Percentiles rank a stretch among this genome's conserved stretches.
These are phyloP conservation scores for Durotheca rogersii DNA, from an alignment of 495 filamentous ascomycete genomes.

Conservation along the genomic window DNA sequence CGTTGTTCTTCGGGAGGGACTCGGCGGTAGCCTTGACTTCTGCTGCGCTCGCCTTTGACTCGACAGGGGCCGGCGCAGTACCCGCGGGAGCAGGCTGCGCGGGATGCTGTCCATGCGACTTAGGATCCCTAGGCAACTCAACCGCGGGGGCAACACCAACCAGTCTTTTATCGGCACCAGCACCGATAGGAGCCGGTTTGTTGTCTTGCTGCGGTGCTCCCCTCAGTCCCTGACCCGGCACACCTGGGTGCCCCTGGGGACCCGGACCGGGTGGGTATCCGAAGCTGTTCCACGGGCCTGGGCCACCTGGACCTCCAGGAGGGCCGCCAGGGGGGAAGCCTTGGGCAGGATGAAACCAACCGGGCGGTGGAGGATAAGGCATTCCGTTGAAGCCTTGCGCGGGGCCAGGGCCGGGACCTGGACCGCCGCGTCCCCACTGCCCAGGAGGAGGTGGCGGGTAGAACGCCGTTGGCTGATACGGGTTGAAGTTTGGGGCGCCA, in stretches of 20 bases:
- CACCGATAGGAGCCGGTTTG: slow-evolving; percentile 58
- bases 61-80: slow-evolving; percentile 51
- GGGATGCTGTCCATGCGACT: slow-evolving; percentile 40
- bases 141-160: slow-evolving; percentile 38
- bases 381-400: slow-evolving; percentile 45
- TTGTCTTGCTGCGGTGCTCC: slow-evolving; percentile 38
- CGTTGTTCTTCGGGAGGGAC: slow-evolving; percentile 35
- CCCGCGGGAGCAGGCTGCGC: slow-evolving; percentile 31
- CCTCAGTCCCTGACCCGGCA: slow-evolving; percentile 41
- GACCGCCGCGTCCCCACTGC: slow-evolving; percentile 60
- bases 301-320: slow-evolving; percentile 52
- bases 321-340: slow-evolving; percentile 66
- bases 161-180: slow-evolving; percentile 50
- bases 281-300: slow-evolving; percentile 59
- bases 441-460: slow-evolving; percentile 54
- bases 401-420: slow-evolving; percentile 38
- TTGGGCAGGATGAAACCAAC: slow-evolving; percentile 83
- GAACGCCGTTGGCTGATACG: slow-evolving; percentile 43
- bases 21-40: slow-evolving; percentile 56
- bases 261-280: slow-evolving; percentile 51
- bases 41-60: slow-evolving; percentile 63
- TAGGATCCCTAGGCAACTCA: slow-evolving; percentile 42
- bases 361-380: slow-evolving; percentile 61
- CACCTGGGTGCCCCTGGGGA: slow-evolving; percentile 38
- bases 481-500: slow-evolving; percentile 56